Conservation (phyloP, 345 rosid genomes). For the Populus ilicifolia region DNA sequence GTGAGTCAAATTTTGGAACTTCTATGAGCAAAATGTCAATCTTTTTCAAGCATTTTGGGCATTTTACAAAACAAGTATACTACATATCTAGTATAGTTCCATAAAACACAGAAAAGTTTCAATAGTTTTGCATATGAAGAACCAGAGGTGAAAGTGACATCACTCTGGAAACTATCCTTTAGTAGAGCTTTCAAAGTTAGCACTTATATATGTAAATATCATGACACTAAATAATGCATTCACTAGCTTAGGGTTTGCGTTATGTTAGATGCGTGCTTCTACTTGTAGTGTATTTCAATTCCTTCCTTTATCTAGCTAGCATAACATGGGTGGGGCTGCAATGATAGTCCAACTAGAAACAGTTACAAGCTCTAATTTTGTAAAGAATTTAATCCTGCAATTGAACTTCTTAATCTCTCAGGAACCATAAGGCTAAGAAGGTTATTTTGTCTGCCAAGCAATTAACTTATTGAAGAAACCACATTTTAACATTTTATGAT, state of each 20-base stretch:
- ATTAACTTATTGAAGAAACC: not conserved
- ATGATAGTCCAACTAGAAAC: not conserved
- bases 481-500: not conserved
- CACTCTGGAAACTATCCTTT: not conserved
- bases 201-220: not conserved
- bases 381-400: not conserved
- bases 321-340: not conserved
- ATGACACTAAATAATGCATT: not conserved
- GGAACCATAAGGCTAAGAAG: not conserved
- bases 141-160: not conserved
- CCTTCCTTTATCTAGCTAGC: not conserved
- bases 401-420: not conserved
- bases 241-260: not conserved
- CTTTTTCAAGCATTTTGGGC: constrained; percentile 1
- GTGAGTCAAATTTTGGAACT: constrained; percentile 37
- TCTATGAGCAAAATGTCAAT: constrained; percentile 2
- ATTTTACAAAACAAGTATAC: not conserved
- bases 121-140: not conserved
- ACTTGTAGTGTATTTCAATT: not conserved
- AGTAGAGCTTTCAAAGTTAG: not conserved
- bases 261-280: not conserved
- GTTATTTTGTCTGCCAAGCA: not conserved
- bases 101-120: not conserved
- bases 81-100: not conserved
- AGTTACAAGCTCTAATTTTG: not conserved